phyloP scores from a whole-genome alignment of 2,329 filamentous ascomycete species.

The Cryphonectria nitschkei region DNA sequence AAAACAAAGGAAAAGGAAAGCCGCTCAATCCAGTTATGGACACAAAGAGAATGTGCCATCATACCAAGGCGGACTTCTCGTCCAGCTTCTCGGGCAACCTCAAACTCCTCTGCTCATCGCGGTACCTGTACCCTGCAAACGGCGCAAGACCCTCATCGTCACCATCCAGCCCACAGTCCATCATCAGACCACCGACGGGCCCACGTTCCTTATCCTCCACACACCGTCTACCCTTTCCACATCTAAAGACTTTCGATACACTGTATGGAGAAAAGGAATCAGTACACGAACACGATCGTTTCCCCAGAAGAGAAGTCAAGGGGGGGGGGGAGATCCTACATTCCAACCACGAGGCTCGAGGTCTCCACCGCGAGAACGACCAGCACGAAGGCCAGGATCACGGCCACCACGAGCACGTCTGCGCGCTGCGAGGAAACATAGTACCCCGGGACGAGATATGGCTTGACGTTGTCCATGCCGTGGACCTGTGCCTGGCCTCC shows the following conservation, averaged over 20 bases:
- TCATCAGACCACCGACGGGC: neutral
- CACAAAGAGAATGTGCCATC: neutral
- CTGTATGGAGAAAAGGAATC: neutral
- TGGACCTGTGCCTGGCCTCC: neutral
- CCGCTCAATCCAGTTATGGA: neutral
- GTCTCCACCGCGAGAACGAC: slow-evolving; percentile 38
- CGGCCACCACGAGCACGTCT: slow-evolving; percentile 38
- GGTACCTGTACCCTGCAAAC: neutral
- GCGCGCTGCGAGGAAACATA: slow-evolving; percentile 30
- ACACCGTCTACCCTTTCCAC: neutral
- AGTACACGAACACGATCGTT: neutral
- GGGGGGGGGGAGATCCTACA: slow-evolving; percentile 27
- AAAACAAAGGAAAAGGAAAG: neutral
- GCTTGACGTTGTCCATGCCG: neutral
- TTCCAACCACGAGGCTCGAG: slow-evolving; percentile 30
- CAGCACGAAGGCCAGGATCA: slow-evolving; percentile 37
- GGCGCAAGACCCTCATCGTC: slow-evolving; percentile 1
- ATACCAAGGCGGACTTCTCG: slow-evolving; percentile 1
- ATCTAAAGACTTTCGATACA: neutral
- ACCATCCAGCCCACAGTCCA: neutral
- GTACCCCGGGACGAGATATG: slow-evolving; percentile 12
- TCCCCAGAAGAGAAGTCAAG: neutral
- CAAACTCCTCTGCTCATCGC: neutral
- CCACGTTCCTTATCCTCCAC: neutral
- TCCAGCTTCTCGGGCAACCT: neutral